A percentile compares a stretch with the other conserved stretches of the same genome.
These are phyloP conservation scores for Apiospora phragmitis DNA, from an alignment of 2,329 filamentous ascomycete genomes.

Conservation along the genomic window DNA sequence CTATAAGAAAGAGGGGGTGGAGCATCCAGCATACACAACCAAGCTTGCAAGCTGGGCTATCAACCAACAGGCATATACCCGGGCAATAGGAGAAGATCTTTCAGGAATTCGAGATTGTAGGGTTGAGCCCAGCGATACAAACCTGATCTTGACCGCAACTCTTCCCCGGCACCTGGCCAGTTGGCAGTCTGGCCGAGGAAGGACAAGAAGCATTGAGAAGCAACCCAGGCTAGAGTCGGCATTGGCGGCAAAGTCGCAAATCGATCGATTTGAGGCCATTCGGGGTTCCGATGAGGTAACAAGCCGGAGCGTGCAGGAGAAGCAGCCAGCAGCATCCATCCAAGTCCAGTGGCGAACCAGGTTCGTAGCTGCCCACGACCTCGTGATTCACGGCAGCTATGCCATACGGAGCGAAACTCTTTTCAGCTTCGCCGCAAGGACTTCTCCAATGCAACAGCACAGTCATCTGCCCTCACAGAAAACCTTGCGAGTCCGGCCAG, in stretches of 20 bases:
- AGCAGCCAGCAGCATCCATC: not conserved
- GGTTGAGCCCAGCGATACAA: not conserved
- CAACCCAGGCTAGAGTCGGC: not conserved
- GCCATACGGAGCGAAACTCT: not conserved
- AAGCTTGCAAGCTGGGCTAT: constrained; percentile 1
- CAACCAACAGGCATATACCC: not conserved
- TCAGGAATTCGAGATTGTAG: not conserved
- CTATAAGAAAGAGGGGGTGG: not conserved
- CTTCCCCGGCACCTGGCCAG: not conserved
- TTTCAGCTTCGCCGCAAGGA: not conserved
- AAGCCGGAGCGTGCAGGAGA: not conserved
- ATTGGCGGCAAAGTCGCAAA: not conserved
- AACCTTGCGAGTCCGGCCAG: not conserved
- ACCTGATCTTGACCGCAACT: not conserved
- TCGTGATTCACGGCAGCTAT: not conserved
- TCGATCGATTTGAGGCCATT: not conserved
- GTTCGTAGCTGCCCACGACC: not conserved
- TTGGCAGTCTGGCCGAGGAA: not conserved
- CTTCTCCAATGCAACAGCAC: not conserved
- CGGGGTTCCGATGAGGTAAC: constrained; percentile 3
- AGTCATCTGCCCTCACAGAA: not conserved
- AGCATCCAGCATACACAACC: not conserved
- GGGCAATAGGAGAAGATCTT: not conserved
- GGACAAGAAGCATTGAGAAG: not conserved
- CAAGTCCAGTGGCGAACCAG: not conserved